A percentile compares a stretch with the other conserved stretches of the same genome.
Evolutionary conservation across 768 basidiomycete genomes (phyloP).

Genomic region (Auriscalpium orientale): DNA sequence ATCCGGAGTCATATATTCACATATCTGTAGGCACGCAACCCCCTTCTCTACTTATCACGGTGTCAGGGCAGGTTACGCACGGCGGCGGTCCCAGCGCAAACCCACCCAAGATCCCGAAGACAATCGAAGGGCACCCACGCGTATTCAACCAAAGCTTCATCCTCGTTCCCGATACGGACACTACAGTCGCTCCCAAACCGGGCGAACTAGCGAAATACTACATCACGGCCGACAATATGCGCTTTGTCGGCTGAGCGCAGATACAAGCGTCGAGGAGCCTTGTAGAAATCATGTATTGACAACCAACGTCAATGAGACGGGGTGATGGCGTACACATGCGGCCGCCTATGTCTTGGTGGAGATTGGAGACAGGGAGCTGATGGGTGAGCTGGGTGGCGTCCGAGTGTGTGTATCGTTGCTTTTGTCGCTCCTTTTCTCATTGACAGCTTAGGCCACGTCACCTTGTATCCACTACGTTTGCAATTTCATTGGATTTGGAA

Average conservation of each 20-base stretch:
- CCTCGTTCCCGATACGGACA: conserved; percentile 64
- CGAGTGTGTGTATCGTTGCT: too few relatives aligned
- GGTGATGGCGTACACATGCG: too few relatives aligned
- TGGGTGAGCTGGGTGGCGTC: too few relatives aligned
- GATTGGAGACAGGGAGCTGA: too few relatives aligned
- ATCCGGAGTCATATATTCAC: background rate
- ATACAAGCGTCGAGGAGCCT: too few relatives aligned
- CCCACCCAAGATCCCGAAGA: conserved; percentile 39
- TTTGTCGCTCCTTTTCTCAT: too few relatives aligned
- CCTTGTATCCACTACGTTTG: too few relatives aligned
- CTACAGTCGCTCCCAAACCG: conserved; percentile 45
- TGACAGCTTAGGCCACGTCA: too few relatives aligned
- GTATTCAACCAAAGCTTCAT: conserved; percentile 87
- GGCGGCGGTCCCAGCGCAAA: conserved; percentile 55
- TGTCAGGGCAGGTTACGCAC: conserved; percentile 73
- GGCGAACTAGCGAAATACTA: conserved; percentile 81
- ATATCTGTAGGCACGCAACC: conserved; percentile 57
- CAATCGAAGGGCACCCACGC: conserved; percentile 66
- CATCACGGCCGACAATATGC: conserved; percentile 67
- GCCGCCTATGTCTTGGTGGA: too few relatives aligned
- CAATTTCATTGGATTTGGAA: too few relatives aligned
- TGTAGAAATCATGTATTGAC: too few relatives aligned
- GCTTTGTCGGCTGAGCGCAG: conserved; percentile 61
- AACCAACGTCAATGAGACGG: too few relatives aligned
- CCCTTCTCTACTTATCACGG: conserved; percentile 70